Evolutionary conservation across 1,284 basidiomycete genomes (phyloP), one percentile per base, ranked within the genome.

Genomic region (Papiliotrema flavescens): DNA sequence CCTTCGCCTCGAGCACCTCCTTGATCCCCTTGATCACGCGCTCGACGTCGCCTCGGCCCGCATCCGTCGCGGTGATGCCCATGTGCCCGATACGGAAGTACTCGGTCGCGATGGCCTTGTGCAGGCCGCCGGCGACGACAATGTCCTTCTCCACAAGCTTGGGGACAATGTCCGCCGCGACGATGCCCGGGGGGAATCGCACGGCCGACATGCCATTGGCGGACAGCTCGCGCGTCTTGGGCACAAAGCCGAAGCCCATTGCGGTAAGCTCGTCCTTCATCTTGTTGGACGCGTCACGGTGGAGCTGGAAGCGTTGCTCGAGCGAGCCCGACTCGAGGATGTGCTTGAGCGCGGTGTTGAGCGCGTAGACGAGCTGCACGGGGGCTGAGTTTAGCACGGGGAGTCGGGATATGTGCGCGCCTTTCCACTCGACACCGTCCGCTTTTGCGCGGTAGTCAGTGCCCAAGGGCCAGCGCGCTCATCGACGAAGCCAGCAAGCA

Each of bases 321-420:
- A 98, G 82, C 9, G 87, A 84, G 5, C 79, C 66, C 35, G 74
- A 77, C 66, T 79, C 80, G 8, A 81, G 83, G 74, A 98, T 93
- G 59, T 83, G 80, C 48, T 79, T 80, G 53, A 98, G 83, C 11
- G 91, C 89, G 26, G 84, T 81, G 72, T 89, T 84, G 74, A 91
- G 89, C 0, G 95, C 90, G 76, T 93, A 90, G 70, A 98, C 85
- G 62, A 98, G 84, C 79, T 98, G 95, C 59, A 94, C 90, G 14
- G 91, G 90, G 37, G 74, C 71, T 74, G 46, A 4, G n/a, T 35
- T 24, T 32, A 34, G 28, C 3, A 28, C 20, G 42, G 22, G 35
- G n/a, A n/a, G n/a, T n/a, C n/a, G n/a, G n/a, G n/a, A n/a, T n/a
- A n/a, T n/a, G n/a, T n/a, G n/a, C n/a, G n/a, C n/a, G n/a, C n/a